Percentiles rank a stretch among this genome's conserved stretches.
Evolutionary conservation across 371 early-diverging fungal species (phyloP).

Genomic region (Rhizopus arrhizus): DNA sequence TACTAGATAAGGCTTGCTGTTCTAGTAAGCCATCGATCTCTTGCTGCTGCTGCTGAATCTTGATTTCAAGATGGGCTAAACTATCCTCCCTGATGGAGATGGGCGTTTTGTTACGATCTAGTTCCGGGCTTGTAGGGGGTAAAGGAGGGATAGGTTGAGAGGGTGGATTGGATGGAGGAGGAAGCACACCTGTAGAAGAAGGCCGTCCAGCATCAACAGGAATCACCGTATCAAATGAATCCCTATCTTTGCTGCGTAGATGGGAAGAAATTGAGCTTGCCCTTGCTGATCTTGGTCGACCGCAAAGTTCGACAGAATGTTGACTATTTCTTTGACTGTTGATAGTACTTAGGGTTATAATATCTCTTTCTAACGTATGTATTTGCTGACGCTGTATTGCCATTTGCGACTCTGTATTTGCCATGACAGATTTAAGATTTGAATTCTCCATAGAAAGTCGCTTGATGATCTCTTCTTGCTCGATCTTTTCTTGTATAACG

Average conservation of each 20-base stretch:
- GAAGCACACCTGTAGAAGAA: no score
- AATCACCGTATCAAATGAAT: no score
- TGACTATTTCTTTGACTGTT: not conserved
- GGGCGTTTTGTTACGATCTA: not conserved
- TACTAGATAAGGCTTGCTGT: not conserved
- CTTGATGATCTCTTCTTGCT: not conserved
- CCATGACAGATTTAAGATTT: not conserved
- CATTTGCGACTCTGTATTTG: not conserved
- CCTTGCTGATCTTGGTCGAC: not conserved
- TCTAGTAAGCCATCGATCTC: not conserved
- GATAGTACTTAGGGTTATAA: not conserved
- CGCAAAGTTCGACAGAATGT: not conserved
- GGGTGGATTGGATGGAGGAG: no score
- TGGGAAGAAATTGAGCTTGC: not conserved
- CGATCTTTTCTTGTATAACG: not conserved
- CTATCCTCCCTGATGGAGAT: not conserved
- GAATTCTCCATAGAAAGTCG: not conserved
- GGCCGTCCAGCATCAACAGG: no score
- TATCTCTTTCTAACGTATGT: not conserved
- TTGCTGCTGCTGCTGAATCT: not conserved
- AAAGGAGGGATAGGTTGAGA: no score
- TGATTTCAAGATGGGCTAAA: not conserved
- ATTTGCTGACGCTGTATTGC: not conserved
- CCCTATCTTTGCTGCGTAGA: not conserved
- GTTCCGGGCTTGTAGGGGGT: not conserved